Conservation (phyloP, 2,329 filamentous ascomycete species). For the Tolypocladium endophyticum region DNA sequence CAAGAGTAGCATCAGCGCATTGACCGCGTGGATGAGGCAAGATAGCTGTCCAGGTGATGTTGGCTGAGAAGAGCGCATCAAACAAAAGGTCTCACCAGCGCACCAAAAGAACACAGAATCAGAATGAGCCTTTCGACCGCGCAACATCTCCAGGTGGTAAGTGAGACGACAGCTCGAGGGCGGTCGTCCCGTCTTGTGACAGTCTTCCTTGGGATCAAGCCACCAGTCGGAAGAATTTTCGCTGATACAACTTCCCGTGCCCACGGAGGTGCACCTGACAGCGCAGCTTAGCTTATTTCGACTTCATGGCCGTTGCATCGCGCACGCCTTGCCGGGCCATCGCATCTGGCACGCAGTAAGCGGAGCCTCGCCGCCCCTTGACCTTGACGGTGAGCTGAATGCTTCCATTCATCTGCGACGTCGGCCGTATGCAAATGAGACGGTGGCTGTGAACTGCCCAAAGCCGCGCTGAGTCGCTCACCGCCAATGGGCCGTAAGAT, state of each 20-base stretch:
- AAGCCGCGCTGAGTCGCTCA: neutral
- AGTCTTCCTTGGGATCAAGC: too few relatives aligned
- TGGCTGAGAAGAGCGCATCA: neutral
- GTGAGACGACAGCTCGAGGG: too few relatives aligned
- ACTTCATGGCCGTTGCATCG: neutral
- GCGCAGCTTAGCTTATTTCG: neutral
- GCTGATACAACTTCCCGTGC: too few relatives aligned
- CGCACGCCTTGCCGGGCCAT: neutral
- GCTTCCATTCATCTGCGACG: neutral
- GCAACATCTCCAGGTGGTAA: too few relatives aligned
- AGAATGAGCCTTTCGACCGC: neutral
- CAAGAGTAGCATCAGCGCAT: neutral
- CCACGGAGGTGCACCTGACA: neutral
- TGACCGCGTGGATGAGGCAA: too few relatives aligned
- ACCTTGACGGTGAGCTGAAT: neutral
- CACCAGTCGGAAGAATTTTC: too few relatives aligned
- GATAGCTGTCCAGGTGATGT: neutral
- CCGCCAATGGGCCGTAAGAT: neutral
- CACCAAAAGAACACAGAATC: neutral
- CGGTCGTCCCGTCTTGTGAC: neutral
- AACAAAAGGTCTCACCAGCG: neutral
- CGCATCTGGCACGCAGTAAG: too few relatives aligned
- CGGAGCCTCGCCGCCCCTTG: neutral
- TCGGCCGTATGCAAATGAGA: neutral
- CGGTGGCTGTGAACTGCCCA: neutral